These are phyloP conservation scores for Styphnolobium japonicum DNA, from an alignment of 306 rosid species.

Conservation along the genomic window DNA sequence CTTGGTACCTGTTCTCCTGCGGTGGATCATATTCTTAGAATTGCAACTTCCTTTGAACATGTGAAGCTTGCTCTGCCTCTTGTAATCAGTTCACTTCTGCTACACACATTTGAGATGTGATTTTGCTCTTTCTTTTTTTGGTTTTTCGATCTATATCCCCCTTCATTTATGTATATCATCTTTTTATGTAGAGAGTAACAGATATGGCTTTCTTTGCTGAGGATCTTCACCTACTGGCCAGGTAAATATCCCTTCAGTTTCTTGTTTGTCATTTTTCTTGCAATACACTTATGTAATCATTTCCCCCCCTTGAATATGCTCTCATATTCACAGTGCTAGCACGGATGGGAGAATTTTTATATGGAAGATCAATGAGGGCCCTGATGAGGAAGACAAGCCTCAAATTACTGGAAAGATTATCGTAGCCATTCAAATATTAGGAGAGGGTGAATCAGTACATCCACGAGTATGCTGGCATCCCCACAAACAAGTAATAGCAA, in stretches of 20 bases:
- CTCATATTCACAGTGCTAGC: conserved; percentile 52
- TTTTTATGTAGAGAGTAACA: conserved; percentile 56
- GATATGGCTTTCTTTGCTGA: conserved; percentile 79
- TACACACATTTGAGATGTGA: background rate
- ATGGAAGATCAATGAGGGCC: conserved; percentile 71
- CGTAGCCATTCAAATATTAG: conserved; percentile 61
- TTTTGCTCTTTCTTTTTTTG: background rate
- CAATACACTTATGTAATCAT: background rate
- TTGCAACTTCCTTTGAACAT: conserved; percentile 1
- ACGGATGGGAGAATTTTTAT: conserved; percentile 65
- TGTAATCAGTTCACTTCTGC: background rate
- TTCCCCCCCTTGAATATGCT: conserved; percentile 9
- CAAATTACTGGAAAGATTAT: conserved; percentile 63
- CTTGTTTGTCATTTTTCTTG: conserved; percentile 19
- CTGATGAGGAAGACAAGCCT: conserved; percentile 72
- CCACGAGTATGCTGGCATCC: conserved; percentile 85
- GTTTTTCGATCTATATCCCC: background rate
- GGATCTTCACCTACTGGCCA: conserved; percentile 74
- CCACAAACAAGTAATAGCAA: conserved; percentile 63
- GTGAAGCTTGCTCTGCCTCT: background rate
- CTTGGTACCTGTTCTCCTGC: background rate
- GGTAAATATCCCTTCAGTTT: conserved; percentile 40
- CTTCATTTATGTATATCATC: conserved; percentile 8
- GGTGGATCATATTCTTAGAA: conserved; percentile 9
- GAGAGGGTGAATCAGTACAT: conserved; percentile 52